A percentile compares a stretch with the other conserved stretches of the same genome.
Conservation (phyloP, 306 rosid genomes). For the Potentilla sterilis region DNA sequence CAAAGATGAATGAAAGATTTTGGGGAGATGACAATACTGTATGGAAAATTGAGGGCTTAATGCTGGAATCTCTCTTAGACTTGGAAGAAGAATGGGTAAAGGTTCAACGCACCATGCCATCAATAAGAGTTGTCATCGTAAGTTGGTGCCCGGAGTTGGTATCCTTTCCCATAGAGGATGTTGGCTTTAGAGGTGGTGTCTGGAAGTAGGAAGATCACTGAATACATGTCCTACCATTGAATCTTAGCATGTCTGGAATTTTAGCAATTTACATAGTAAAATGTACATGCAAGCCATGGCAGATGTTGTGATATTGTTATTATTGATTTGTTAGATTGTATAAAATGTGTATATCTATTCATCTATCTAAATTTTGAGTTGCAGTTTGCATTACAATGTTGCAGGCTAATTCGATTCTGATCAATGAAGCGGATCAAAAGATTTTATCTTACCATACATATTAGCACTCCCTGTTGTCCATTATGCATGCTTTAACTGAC, state of each 20-base stretch:
- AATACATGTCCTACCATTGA: not conserved
- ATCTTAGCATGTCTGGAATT: not conserved
- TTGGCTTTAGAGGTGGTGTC: conserved; percentile 30
- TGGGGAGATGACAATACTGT: conserved; percentile 23
- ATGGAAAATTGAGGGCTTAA: conserved; percentile 33
- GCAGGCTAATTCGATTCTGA: not conserved
- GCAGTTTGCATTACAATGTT: not conserved
- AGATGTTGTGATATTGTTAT: not conserved
- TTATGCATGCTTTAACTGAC: not conserved
- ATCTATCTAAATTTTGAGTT: not conserved
- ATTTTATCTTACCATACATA: not conserved
- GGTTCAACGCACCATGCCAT: conserved; percentile 26
- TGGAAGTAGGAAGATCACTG: conserved; percentile 32
- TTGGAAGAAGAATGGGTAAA: conserved; percentile 26
- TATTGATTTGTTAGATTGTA: not conserved
- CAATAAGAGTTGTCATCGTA: conserved; percentile 17
- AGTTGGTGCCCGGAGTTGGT: conserved; percentile 37
- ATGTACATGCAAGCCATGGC: not conserved
- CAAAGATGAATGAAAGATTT: conserved; percentile 15
- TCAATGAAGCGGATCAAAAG: not conserved
- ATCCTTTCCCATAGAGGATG: conserved; percentile 25
- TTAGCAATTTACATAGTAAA: not conserved
- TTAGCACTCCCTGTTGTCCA: not conserved
- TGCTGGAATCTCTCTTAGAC: conserved; percentile 30
- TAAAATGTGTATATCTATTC: not conserved